These are phyloP conservation scores for Keithomyces neogunnii DNA, from an alignment of 2,329 filamentous ascomycete genomes.

Conservation along the genomic window DNA sequence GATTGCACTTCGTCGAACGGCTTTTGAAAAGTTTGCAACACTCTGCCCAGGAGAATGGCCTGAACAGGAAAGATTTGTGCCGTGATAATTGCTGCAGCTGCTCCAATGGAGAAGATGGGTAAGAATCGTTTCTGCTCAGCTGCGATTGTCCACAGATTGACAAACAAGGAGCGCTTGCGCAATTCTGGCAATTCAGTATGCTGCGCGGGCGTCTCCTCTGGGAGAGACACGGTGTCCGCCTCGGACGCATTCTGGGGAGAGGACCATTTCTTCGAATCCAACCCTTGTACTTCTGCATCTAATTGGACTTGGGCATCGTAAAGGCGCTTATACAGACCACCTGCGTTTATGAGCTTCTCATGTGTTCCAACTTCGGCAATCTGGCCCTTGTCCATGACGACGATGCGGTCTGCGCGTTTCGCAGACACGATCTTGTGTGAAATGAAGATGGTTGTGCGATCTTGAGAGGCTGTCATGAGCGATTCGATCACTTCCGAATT, in stretches of 20 bases:
- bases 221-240: constrained; percentile 31
- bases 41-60: constrained; percentile 45
- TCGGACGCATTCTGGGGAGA: background rate
- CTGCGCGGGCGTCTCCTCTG: constrained; percentile 27
- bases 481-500: constrained; percentile 45
- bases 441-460: constrained; percentile 63
- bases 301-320: constrained; percentile 55
- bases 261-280: background rate
- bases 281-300: constrained; percentile 30
- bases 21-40: constrained; percentile 40
- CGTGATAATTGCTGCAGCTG: constrained; percentile 27
- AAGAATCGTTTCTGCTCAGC: constrained; percentile 46
- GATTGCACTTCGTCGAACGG: constrained; percentile 22
- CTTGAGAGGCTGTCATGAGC: constrained; percentile 50
- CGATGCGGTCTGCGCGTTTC: constrained; percentile 68
- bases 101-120: constrained; percentile 34
- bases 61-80: constrained; percentile 31
- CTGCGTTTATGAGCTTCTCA: constrained; percentile 51
- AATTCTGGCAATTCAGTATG: constrained; percentile 13
- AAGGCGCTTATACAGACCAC: constrained; percentile 58
- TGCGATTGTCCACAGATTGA: constrained; percentile 30
- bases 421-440: constrained; percentile 69
- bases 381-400: constrained; percentile 64
- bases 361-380: constrained; percentile 71
- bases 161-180: constrained; percentile 34